Conservation (phyloP, 257 asterid species). For the Nicotiana attenuata region DNA sequence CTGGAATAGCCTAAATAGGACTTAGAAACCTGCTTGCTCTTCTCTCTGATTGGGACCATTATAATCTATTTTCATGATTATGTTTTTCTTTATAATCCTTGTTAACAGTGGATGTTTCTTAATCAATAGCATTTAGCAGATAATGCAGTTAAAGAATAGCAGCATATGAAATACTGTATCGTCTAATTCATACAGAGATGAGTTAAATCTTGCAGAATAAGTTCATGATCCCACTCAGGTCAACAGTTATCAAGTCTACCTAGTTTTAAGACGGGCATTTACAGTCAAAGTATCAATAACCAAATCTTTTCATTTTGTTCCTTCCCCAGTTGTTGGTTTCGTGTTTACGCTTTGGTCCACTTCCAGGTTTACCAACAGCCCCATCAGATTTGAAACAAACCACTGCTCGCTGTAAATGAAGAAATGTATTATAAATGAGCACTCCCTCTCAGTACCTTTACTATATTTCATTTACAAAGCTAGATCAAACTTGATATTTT, state of each 20-base stretch:
- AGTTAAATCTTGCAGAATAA: neutral
- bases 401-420: conserved; percentile 12
- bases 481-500: neutral
- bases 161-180: neutral
- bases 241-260: neutral
- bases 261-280: neutral
- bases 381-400: conserved; percentile 5
- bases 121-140: neutral
- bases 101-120: neutral
- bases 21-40: neutral
- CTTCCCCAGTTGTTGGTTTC: conserved; percentile 4
- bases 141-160: neutral
- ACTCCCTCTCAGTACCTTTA: neutral
- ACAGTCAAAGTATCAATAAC: neutral
- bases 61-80: neutral
- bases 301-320: conserved; percentile 10
- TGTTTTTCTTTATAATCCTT: neutral
- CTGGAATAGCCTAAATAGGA: neutral
- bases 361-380: neutral
- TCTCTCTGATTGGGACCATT: neutral
- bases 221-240: neutral
- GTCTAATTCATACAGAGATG: neutral
- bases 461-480: neutral
- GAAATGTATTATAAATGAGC: neutral
- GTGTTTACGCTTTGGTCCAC: conserved; percentile 11